A percentile compares a stretch with the other conserved stretches of the same genome.
Evolutionary conservation across 73 alveolate genomes (phyloP).

Genomic region (Loxodes magnus): DNA sequence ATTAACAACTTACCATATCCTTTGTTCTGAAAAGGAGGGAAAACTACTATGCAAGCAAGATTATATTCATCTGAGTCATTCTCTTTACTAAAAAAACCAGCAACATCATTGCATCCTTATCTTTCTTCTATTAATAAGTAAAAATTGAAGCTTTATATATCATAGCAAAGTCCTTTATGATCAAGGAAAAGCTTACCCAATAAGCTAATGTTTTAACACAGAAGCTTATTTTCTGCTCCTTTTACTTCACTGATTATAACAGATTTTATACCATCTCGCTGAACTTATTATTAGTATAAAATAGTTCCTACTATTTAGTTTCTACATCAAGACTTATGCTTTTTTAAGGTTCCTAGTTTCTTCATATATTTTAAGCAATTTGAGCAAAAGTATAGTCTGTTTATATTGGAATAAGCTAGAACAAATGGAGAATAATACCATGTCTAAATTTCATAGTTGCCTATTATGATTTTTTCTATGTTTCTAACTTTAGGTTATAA

Average conservation of each 20-base stretch:
- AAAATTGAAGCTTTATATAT: conserved; percentile 76
- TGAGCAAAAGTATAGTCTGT: conserved; percentile 73
- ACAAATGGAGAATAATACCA: conserved; percentile 89
- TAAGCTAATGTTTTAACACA: conserved; percentile 72
- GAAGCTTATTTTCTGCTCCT: conserved; percentile 67
- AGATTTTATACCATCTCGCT: conserved; percentile 38
- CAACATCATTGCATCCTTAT: conserved; percentile 61
- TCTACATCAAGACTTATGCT: conserved; percentile 46
- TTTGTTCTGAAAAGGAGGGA: conserved; percentile 64
- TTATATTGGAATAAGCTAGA: conserved; percentile 48
- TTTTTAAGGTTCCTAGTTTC: conserved; percentile 42
- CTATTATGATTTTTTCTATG: conserved; percentile 71
- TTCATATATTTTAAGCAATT: conserved; percentile 75
- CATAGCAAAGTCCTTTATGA: conserved; percentile 74
- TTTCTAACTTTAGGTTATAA: conserved; percentile 73
- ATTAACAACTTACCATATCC: conserved; percentile 89
- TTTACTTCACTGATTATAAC: conserved; percentile 57
- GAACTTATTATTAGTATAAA: conserved; percentile 40
- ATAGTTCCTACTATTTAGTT: conserved; percentile 4
- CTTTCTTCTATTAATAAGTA: conserved; percentile 72
- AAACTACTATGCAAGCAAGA: conserved; percentile 18
- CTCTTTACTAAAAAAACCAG: conserved; percentile 47
- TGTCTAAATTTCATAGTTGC: conserved; percentile 68
- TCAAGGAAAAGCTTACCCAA: conserved; percentile 81
- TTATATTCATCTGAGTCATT: conserved; percentile 20